Base-by-base conservation (phyloP, 768 basidiomycete species). In the Lyophyllum semitale region DNA sequence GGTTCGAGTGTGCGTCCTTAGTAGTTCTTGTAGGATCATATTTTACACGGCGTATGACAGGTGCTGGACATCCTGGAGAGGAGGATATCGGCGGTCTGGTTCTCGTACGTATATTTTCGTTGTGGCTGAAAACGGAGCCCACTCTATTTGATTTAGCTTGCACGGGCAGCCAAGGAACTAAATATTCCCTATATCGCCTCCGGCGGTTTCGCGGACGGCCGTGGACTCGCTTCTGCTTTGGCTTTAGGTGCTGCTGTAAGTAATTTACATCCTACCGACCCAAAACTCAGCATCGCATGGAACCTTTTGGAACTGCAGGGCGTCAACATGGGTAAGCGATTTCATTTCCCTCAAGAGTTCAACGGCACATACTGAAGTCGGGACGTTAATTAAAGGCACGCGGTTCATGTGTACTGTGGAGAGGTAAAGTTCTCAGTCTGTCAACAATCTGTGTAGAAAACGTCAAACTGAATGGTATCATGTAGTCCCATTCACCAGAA, bases 381-480 rank as follows among this genome's bases (percentile, higher is more conserved):
- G 29, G 29, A 5, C 25, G 18, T 18, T 51, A n/a, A n/a, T 75
- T 71, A 17, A 49, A 77, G 78, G 90, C 12, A 95, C 94, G 8
- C 84, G 93, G 5, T 95, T 97, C 75, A 89, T 96, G 91, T 91
- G 89, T 68, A 95, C 93, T 1, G 83, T 86, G 11, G 94, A 97
- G 69, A 84, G 87, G 84, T 87, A 64, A 69, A 63, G 37, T 11
- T 35, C 13, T 22, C 9, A n/a, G n/a, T 27, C 50, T 8, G 5
- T 22, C 27, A 13, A 4, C 9, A 22, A 15, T 51, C 38, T 25
- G 23, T 17, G 29, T 37, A 58, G 12, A n/a, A n/a, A n/a, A n/a
- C n/a, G n/a, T n/a, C n/a, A n/a, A n/a, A 40, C 42, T 40, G 37
- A 46, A 22, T 44, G 26, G 17, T 41, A 11, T 26, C 29, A 25